Percentiles rank a stretch among this genome's conserved stretches.
These are phyloP conservation scores for Plasmodium vivax DNA, from an alignment of 169 alveolate species.

Conservation along the genomic window DNA sequence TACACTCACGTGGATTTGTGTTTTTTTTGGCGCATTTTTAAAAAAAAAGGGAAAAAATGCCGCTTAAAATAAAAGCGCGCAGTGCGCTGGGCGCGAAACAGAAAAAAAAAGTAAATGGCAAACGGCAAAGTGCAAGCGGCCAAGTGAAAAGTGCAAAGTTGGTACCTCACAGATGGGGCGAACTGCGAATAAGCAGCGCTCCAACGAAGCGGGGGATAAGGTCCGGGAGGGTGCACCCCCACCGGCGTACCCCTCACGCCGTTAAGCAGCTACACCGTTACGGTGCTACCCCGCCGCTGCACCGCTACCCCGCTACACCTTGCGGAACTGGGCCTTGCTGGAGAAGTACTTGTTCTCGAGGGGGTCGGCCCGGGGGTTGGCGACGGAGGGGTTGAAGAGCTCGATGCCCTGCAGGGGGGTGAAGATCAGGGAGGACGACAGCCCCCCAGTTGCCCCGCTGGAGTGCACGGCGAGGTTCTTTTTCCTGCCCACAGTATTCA, in stretches of 20 bases:
- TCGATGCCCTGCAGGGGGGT: conserved; percentile 86
- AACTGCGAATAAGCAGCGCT: not conserved
- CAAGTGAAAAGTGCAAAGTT: no score
- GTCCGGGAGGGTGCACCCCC: not conserved
- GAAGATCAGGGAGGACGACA: conserved; percentile 85
- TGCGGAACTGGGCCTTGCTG: conserved; percentile 53
- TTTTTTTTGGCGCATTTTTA: not conserved
- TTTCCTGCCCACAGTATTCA: conserved; percentile 12
- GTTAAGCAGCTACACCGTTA: no score
- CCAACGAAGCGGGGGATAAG: not conserved
- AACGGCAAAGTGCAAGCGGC: not conserved
- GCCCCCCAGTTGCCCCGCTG: conserved; percentile 78
- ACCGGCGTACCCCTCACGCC: not conserved
- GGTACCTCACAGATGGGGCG: not conserved
- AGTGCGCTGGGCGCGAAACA: not conserved
- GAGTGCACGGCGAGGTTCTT: conserved; percentile 36
- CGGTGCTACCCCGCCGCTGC: no score
- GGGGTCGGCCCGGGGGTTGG: not conserved
- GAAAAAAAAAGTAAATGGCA: not conserved
- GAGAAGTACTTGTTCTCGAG: conserved; percentile 60
- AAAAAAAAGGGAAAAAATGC: not conserved
- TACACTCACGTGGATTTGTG: no score
- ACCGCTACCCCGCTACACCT: not conserved
- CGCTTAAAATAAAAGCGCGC: not conserved
- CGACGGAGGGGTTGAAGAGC: conserved; percentile 10